phyloP scores from a whole-genome alignment of 2,329 filamentous ascomycete species.

The Aspergillus fumigatiaffinis region DNA sequence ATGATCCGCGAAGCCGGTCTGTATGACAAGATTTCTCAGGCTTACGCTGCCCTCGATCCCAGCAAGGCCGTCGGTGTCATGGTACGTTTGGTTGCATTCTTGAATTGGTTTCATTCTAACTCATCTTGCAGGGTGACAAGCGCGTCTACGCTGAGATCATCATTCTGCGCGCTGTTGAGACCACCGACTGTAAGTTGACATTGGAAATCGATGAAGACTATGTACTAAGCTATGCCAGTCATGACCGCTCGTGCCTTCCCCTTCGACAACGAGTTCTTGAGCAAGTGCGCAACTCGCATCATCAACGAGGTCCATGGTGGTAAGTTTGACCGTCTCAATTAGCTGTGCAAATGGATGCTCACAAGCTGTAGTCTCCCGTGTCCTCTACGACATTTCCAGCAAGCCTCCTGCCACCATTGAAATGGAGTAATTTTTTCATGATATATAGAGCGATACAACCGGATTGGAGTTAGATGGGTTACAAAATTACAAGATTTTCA shows the following conservation, averaged over 20 bases:
- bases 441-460: background rate
- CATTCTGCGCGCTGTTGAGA: slow-evolving; percentile 59
- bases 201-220: background rate
- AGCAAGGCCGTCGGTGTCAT: slow-evolving; percentile 56
- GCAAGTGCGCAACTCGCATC: slow-evolving; percentile 62
- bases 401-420: slow-evolving; percentile 71
- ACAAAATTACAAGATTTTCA: background rate
- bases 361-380: slow-evolving; percentile 15
- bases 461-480: background rate
- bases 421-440: slow-evolving; percentile 54
- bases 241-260: slow-evolving; percentile 72
- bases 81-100: slow-evolving; percentile 61
- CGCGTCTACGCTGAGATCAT: slow-evolving; percentile 62
- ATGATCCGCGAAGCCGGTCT: slow-evolving; percentile 44
- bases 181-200: slow-evolving; percentile 47
- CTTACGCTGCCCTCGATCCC: slow-evolving; percentile 65
- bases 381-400: slow-evolving; percentile 49
- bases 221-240: slow-evolving; percentile 30
- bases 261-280: slow-evolving; percentile 63
- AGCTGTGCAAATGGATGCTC: slow-evolving; percentile 4
- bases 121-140: slow-evolving; percentile 54
- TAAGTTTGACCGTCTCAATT: slow-evolving; percentile 46
- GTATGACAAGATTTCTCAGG: slow-evolving; percentile 61
- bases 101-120: slow-evolving; percentile 43
- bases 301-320: slow-evolving; percentile 69